Base-by-base conservation (phyloP, 202 grass and related monocot genomes). In the Digitaria exilis region DNA sequence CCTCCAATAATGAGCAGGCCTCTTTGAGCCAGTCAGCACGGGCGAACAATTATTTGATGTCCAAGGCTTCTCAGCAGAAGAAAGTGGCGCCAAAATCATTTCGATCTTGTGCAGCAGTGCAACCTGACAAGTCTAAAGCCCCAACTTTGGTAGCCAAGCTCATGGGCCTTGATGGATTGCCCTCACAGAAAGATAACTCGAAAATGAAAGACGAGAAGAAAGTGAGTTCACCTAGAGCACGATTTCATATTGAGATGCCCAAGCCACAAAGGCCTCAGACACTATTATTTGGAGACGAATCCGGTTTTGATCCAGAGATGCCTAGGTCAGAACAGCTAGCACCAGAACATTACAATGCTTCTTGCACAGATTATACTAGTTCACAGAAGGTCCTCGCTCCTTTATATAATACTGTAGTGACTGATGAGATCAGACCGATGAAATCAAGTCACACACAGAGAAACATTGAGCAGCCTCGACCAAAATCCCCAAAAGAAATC, bases 81-180 rank as follows among this genome's bases (percentile, higher is more conserved):
- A 77, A 77, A 32, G 70, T 22, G 58, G 55, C 19, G 15, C 46
- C 42, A 28, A 79, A 12, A 19, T 76, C 79, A 1, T 32, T 43
- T 34, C n/a, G 71, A 79, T 83, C 82, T 24, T 60, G 66, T 84
- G 54, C 80, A 70, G 49, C 71, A 41, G 80, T 69, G 21, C 80
- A 76, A 58, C 48, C 79, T 80, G 83, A 82, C 22, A 90, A 85
- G 31, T 71, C 77, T 14, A 92, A 87, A 80, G 26, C 87, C 57
- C 68, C 82, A 80, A 89, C 86, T 43, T 79, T 98, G 75, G 84
- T 98, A 78, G 95, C 90, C 41, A 98, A 89, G 85, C 90, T 98
- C 72, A 98, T 98, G 95, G 95, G 92, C 67, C 85, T 98, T 73
- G 86, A 92, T 66, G 88, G 90, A 79, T 58, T 78, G 64, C 89